phyloP scores from a whole-genome alignment of 306 rosid genomes.

The Oemleria cerasiformis region DNA sequence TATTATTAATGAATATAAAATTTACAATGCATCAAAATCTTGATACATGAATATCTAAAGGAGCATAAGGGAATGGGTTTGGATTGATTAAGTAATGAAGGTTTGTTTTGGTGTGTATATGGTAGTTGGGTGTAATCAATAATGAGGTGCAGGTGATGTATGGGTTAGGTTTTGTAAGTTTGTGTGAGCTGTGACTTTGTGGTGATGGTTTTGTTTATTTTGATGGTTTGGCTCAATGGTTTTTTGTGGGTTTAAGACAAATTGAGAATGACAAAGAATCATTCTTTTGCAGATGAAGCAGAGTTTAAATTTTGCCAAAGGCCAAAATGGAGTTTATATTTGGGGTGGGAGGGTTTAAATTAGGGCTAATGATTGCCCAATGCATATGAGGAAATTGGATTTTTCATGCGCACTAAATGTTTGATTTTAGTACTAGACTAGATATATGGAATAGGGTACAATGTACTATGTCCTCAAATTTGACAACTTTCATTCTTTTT shows the following conservation, averaged over 20 bases:
- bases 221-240: not conserved
- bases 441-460: not conserved
- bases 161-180: conserved; percentile 15
- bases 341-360: conserved; percentile 1
- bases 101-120: not conserved
- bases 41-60: not conserved
- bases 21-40: no score
- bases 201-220: no score
- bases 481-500: conserved; percentile 13
- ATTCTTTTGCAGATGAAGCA: not conserved
- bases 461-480: not conserved
- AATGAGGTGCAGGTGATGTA: conserved; percentile 20
- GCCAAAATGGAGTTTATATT: conserved; percentile 10
- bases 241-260: conserved; percentile 19
- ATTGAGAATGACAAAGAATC: conserved; percentile 11
- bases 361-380: not conserved
- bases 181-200: conserved; percentile 34
- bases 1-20: no score
- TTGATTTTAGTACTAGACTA: not conserved
- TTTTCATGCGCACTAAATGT: not conserved
- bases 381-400: not conserved
- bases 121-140: conserved; percentile 38
- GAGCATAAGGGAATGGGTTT: conserved; percentile 9
- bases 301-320: conserved; percentile 28
- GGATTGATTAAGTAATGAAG: not conserved